Base-by-base conservation (phyloP, 1,139 yeast species). In the Zygosaccharomyces sapae region DNA sequence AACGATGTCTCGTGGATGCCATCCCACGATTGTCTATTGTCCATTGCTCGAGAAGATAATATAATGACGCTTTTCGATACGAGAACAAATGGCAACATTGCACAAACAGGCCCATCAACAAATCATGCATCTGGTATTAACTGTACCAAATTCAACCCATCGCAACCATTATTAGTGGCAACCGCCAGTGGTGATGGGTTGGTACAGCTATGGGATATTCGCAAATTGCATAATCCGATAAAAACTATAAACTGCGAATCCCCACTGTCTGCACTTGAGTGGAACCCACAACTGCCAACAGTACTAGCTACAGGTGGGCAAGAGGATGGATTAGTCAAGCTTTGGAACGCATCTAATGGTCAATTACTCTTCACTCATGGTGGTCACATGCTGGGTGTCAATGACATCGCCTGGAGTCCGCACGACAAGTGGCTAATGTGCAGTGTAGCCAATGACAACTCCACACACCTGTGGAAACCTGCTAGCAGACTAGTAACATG, bases 341-440 rank as follows among this genome's bases (percentile, higher is more conserved):
- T 92, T 2, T 86, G 88, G 82, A 90, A 88, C 60, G 66, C 81
- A 3, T 59, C 76, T 1, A 62, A 16, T 29, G 47, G 74, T 57
- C 55, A 71, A 62, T 67, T 82, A 39, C 50, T 82, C 19, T 90
- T 92, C 61, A 74, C 78, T 31, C 98, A 94, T 65, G 87, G 85
- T 9, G 98, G 98, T 0, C 99, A 92, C 64, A 80, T 92, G 76
- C 72, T 85, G 47, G 90, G 94, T 18, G 86, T 92, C 12, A 83
- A 85, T 58, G 97, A 90, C 62, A 71, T 90, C 40, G 79, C 83
- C 41, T 92, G 98, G 98, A 86, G 89, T 49, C 79, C 81, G 1
- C 81, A 80, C 54, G 84, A 84, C 53, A 81, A 83, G 8, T 83
- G 90, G 86, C 75, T 87, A 68, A 58, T 90, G 39, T 85, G 92